Conservation (phyloP, 202 grass and related monocot species). For the Schoenoplectus triqueter region DNA sequence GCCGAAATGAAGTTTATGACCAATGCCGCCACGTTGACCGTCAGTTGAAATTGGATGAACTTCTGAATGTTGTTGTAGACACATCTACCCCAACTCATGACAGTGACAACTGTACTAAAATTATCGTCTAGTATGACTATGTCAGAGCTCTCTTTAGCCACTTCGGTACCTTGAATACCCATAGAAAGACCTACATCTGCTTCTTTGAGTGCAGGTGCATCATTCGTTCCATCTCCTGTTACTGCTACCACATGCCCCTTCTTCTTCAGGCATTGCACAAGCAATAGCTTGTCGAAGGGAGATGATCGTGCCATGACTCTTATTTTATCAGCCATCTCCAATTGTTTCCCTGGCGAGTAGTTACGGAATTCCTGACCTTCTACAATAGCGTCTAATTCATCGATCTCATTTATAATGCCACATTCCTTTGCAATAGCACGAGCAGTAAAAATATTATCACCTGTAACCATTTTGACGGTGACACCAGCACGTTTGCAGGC, state of each 20-base stretch:
- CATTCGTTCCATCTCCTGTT: conserved; percentile 77
- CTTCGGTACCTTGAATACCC: conserved; percentile 78
- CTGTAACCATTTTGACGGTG: conserved; percentile 78
- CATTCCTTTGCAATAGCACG: conserved; percentile 72
- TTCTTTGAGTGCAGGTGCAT: conserved; percentile 77
- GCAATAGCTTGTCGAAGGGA: conserved; percentile 59
- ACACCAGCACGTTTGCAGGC: conserved; percentile 60
- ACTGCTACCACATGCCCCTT: conserved; percentile 73
- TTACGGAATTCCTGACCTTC: conserved; percentile 76
- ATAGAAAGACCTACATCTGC: conserved; percentile 81
- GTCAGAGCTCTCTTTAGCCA: conserved; percentile 88
- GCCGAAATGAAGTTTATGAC: conserved; percentile 69
- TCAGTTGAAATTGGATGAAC: conserved; percentile 94
- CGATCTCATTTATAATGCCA: conserved; percentile 47
- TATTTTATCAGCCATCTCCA: conserved; percentile 51
- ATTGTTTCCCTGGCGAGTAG: conserved; percentile 46
- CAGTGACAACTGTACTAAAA: conserved; percentile 66
- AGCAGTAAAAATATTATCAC: conserved; percentile 83
- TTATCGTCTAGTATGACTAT: conserved; percentile 78
- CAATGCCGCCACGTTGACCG: conserved; percentile 67
- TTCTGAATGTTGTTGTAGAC: conserved; percentile 86
- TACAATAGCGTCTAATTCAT: conserved; percentile 41
- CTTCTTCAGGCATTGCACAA: conserved; percentile 73
- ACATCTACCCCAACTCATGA: conserved; percentile 75
- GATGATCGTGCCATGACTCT: conserved; percentile 65